Base-by-base conservation (phyloP, 371 early-diverging fungal species). In the Mucor lusitanicus region DNA sequence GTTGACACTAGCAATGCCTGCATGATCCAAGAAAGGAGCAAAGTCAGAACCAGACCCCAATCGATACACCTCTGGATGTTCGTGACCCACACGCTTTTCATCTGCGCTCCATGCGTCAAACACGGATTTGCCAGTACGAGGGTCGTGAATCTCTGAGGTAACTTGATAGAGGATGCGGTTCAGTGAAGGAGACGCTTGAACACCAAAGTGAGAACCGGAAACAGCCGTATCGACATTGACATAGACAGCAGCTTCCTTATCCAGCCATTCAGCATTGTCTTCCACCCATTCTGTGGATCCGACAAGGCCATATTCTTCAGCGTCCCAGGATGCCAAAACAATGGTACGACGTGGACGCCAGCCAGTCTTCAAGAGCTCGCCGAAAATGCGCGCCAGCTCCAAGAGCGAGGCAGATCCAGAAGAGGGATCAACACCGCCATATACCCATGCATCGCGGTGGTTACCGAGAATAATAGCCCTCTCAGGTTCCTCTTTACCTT, bases 231-330 rank as follows among this genome's bases (percentile, higher is more conserved):
- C 91, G 13, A 87, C 80, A 57, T 91, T 90, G 59, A 91, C 64
- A 65, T 91, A 91, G 1, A 85, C 88, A 23, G 86, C 76, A 6
- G 76, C 87, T 48, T 85, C 77, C 13, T 82, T 76, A 54, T 75
- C 77, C 1, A 91, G 74, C 85, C 85, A 84, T 30, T 79, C 80
- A 27, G 77, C 70, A 44, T 88, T 74, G 42, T 89, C 87, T 67
- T 91, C 91, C 0, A 89, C 91, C 87, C 88, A 91, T 72, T 91
- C 91, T 4, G 91, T 91, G 8, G 89, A 88, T 6, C 91, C 91
- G 37, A 89, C 70, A 15, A 84, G 64, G 11, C 90, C 88, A 70
- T 90, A 90, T 70, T 88, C 90, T 60, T 88, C 88, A 15, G 83
- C 91, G 72, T 91, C 91, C 91, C 91, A 91, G 32, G 88, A 87